Base-by-base conservation (phyloP, 2,329 filamentous ascomycete species). In the Berkeleyomyces basicola region DNA sequence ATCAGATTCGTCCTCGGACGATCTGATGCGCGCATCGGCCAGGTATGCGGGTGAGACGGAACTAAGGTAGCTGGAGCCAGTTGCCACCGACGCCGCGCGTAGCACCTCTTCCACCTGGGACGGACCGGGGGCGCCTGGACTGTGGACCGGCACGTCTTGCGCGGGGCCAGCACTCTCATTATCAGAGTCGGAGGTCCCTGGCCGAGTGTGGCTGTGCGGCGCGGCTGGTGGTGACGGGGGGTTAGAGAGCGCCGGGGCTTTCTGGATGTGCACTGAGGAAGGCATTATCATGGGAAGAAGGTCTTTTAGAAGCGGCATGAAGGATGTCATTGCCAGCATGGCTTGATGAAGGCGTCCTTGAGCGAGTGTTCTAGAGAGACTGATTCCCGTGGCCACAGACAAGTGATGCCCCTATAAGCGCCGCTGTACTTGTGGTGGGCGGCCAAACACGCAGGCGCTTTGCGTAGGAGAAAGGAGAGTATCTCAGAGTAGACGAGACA, bases 231-330 rank as follows among this genome's bases (percentile, higher is more conserved):
- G 71, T 68, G 64, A 58, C 14, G 61, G 47, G 33, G 37, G 47
- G n/a, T 11, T 58, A 44, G 62, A 65, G 49, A 59, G 62, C 58
- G 62, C 31, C 63, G 43, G 76, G 74, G 65, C 75, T 77, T 40
- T 65, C 40, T 65, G 79, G 63, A 86, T 74, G 61, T 81, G 76
- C n/a, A 86, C 79, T n/a, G 75, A 72, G 3, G 77, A 74, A 2
- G 81, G 80, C 69, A 83, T 72, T 64, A 83, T 77, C 77, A 84
- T 83, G 64, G 80, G 81, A 58, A 83, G 71, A 58, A 83, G 72
- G 67, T 83, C 81, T 66, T 79, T 78, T 61, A 83, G 74, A 64
- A 83, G 70, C 37, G 81, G 79, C 39, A 83, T 70, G 7, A 83
- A 70, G 33, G 78, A 77, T 58, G 78, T 74, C 80, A 83, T 80